phyloP scores from a whole-genome alignment of 352 stramenopile species.

The Phytophthora chlamydospora region DNA sequence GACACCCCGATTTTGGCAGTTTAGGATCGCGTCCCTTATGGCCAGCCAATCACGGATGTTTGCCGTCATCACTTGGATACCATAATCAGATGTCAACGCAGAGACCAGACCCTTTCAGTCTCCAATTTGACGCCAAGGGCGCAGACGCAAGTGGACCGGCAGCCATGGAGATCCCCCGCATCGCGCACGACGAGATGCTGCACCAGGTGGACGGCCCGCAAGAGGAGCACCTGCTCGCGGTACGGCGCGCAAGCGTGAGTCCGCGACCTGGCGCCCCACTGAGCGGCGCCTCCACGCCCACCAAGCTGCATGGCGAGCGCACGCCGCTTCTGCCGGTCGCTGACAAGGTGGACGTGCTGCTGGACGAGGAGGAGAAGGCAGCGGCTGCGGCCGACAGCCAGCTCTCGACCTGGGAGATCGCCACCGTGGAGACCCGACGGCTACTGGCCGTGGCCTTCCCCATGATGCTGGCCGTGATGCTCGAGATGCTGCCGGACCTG shows the following conservation, averaged over 20 bases:
- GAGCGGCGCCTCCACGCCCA: background rate
- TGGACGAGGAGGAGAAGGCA: constrained; percentile 46
- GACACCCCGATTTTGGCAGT: no score
- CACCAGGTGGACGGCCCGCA: constrained; percentile 53
- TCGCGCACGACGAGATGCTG: constrained; percentile 59
- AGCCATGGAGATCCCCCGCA: constrained; percentile 53
- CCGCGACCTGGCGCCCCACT: constrained; percentile 9
- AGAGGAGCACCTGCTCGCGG: constrained; percentile 37
- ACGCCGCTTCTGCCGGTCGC: constrained; percentile 39
- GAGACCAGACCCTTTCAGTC: constrained; percentile 3
- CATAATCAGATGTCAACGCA: constrained; percentile 14
- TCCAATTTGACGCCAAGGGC: constrained; percentile 7
- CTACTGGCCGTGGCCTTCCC: constrained; percentile 44
- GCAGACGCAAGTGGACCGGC: constrained; percentile 15
- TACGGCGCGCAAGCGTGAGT: constrained; percentile 22
- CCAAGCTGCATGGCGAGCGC: constrained; percentile 11
- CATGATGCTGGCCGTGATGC: constrained; percentile 52
- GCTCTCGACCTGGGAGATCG: constrained; percentile 41
- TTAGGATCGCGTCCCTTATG: no score
- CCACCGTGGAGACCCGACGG: constrained; percentile 38
- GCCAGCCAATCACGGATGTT: no score
- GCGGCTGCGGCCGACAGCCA: constrained; percentile 30
- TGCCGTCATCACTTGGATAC: constrained; percentile 6
- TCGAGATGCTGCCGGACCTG: constrained; percentile 59
- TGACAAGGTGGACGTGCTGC: constrained; percentile 39